Evolutionary conservation across 1,284 basidiomycete species (phyloP).

Genomic region (Austroboletus sp.): DNA sequence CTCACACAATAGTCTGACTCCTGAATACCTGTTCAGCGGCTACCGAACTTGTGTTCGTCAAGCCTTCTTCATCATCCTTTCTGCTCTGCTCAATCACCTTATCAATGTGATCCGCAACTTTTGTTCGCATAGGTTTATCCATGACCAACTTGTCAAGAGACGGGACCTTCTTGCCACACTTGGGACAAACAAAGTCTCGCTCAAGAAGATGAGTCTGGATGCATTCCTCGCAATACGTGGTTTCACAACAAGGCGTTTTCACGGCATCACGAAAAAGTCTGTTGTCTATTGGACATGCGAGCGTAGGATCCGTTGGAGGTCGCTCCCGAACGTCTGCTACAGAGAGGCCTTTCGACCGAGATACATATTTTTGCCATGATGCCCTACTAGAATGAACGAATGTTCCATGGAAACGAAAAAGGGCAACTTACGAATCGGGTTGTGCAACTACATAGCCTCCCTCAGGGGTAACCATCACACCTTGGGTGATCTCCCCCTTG

Average conservation of each 20-base stretch:
- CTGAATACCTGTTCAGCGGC: conserved; percentile 23
- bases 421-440: conserved; percentile 72
- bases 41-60: background rate
- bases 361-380: conserved; percentile 88
- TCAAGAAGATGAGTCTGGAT: conserved; percentile 86
- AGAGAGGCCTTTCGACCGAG: conserved; percentile 71
- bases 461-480: conserved; percentile 94
- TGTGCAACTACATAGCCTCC: conserved; percentile 93
- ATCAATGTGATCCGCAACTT: conserved; percentile 76
- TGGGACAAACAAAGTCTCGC: conserved; percentile 86
- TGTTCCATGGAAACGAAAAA: background rate
- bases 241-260: conserved; percentile 85
- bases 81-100: conserved; percentile 77
- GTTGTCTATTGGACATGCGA: conserved; percentile 84
- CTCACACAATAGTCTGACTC: background rate
- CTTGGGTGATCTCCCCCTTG: conserved; percentile 66
- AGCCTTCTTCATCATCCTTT: conserved; percentile 55
- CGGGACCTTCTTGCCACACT: conserved; percentile 78
- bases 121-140: conserved; percentile 73
- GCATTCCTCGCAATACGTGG: conserved; percentile 91
- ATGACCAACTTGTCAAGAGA: conserved; percentile 77
- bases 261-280: conserved; percentile 86
- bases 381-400: conserved; percentile 43
- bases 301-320: conserved; percentile 67
- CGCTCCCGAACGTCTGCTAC: conserved; percentile 80